Conservation (phyloP, 192 early-diverging fungal species). For the Rhizophagus sp. region DNA sequence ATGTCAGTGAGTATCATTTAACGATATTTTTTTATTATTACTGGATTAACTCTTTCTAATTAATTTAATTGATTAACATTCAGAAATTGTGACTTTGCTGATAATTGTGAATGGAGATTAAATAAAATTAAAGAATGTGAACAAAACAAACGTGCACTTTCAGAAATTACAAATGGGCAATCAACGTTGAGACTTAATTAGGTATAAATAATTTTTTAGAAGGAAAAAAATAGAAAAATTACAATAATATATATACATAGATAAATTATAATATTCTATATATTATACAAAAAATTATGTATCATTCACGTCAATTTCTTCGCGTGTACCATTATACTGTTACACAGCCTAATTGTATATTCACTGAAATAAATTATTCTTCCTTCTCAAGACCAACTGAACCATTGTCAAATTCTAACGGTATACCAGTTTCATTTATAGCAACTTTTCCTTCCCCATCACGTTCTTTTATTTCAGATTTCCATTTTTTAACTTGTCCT, state of each 20-base stretch:
- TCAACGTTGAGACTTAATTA: neutral
- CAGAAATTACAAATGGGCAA: neutral
- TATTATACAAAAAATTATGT: too few relatives aligned
- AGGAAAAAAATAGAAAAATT: too few relatives aligned
- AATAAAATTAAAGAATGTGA: constrained; percentile 12
- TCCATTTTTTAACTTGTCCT: neutral
- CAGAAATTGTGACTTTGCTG: constrained; percentile 24
- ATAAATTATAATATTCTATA: too few relatives aligned
- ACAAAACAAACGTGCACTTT: neutral
- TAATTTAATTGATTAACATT: neutral
- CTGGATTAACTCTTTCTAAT: neutral
- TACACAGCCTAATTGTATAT: too few relatives aligned
- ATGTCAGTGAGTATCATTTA: constrained; percentile 11
- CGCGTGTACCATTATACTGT: too few relatives aligned
- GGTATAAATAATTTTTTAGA: too few relatives aligned
- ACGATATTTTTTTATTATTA: too few relatives aligned
- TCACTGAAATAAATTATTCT: neutral
- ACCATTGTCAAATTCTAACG: neutral
- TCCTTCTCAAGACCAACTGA: neutral
- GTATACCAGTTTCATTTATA: neutral
- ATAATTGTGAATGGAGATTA: constrained; percentile 27
- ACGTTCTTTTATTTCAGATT: neutral
- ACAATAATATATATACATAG: too few relatives aligned
- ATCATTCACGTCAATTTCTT: too few relatives aligned
- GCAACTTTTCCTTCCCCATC: neutral